Base-by-base conservation (phyloP, 768 basidiomycete species). In the Suillus bovinus region DNA sequence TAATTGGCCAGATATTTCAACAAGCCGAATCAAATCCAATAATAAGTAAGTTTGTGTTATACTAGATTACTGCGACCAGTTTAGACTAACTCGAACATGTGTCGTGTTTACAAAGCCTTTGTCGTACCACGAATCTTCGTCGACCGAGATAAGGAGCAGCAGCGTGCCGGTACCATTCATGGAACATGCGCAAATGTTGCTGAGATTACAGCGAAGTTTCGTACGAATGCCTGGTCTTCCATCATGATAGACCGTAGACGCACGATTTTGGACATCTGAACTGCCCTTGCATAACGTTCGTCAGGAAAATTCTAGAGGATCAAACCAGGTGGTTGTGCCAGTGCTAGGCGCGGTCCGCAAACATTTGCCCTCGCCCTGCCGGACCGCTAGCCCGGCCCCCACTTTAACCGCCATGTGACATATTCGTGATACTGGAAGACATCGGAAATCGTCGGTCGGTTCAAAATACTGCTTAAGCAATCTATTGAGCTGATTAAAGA, bases 371-470 rank as follows among this genome's bases (percentile, higher is more conserved):
- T n/a, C n/a, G n/a, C 44, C n/a, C n/a, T 11, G n/a, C n/a, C 44
- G 44, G 44, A 16, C 49, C 17, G 27, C 17, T 9, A 17, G 27
- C 49, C 27, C 24, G 49, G 49, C 24, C 27, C 49, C 9, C 4
- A 34, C 9, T 11, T 9, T 29, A 5, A 9, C 27, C 11, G 36
- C 11, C 36, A 36, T 36, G 13, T 36, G 36, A 10, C 29, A 49
- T 49, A 29, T 11, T 20, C n/a, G 2, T 22, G n/a, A n/a, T 44
- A 10, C n/a, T 42, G 42, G n/a, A 49, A 27, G 29, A 16, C 47
- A 29, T 58, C 58, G 58, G 58, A 31, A 33, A 44, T 44, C 46
- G 59, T 50, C 33, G 49, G 59, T 50, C 33, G 49, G 59, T 60
- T 38, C 46, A 60, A n/a, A 50, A n/a, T 22, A 56, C 29, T 61